Percentiles rank a stretch among this genome's conserved stretches.
phyloP scores from a whole-genome alignment of 805 yeast species.

The Starmerella cellae region DNA sequence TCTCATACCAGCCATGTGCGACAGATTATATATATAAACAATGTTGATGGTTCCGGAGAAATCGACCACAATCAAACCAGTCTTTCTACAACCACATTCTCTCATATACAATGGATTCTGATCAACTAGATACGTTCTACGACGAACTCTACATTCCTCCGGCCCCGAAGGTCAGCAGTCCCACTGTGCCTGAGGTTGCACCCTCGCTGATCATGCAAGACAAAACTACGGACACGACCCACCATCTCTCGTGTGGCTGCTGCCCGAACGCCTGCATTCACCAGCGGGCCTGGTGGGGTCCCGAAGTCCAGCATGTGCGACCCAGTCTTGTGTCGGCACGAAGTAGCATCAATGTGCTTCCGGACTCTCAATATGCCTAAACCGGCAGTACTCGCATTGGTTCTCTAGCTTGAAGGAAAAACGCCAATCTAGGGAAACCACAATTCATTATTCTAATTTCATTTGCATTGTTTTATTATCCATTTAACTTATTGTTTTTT shows the following conservation, averaged over 20 bases:
- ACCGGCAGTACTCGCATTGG: neutral
- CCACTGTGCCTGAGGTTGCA: constrained; percentile 37
- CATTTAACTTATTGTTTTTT: too few relatives aligned
- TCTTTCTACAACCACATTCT: neutral
- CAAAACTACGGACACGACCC: constrained; percentile 38
- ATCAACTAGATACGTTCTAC: constrained; percentile 29
- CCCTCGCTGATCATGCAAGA: constrained; percentile 49
- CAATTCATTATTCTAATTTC: too few relatives aligned
- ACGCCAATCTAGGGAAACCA: too few relatives aligned
- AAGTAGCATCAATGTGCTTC: constrained; percentile 17
- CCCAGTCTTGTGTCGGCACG: constrained; percentile 20
- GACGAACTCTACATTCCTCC: constrained; percentile 40
- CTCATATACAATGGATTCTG: constrained; percentile 32
- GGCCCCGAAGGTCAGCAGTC: constrained; percentile 16
- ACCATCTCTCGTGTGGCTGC: constrained; percentile 33
- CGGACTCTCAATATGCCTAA: constrained; percentile 3
- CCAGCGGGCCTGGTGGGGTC: constrained; percentile 30
- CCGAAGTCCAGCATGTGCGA: constrained; percentile 18
- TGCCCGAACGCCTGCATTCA: constrained; percentile 31
- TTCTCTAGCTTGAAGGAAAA: neutral
- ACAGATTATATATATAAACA: constrained; percentile 5
- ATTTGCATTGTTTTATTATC: too few relatives aligned
- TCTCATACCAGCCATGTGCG: constrained; percentile 13
- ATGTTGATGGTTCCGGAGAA: neutral
- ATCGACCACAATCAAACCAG: neutral